Base-by-base conservation (phyloP, 2,329 filamentous ascomycete genomes). In the Aspergillus sp. region DNA sequence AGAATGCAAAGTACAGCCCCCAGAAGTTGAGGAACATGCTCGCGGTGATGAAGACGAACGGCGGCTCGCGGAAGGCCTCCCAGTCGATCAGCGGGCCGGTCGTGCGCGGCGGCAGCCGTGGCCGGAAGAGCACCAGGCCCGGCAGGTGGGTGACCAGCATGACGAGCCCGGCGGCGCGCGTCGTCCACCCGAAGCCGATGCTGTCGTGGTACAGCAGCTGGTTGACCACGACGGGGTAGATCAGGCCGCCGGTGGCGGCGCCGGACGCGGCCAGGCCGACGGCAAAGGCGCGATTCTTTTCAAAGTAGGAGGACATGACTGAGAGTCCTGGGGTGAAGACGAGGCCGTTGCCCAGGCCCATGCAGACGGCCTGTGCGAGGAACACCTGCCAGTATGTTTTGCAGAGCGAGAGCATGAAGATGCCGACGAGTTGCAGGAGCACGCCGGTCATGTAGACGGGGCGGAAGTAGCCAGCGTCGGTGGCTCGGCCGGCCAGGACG, bases 1-100 rank as follows among this genome's bases (percentile, higher is more conserved):
- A 85, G 60, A 83, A 84, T 4, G 77, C 77, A 51, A 84, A 80
- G 58, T 84, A 86, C 1, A 83, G 64, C 1, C 78, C 77, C 56
- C 76, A 71, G 62, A 82, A 82, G 51, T 64, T 65, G 49, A 76
- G 68, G 52, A 76, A 77, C 55, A 76, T 73, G 4, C 76, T 76
- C 2, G 74, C 47, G 1, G 75, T 68, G 56, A 80, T 80, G 9
- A 81, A 62, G 0, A 77, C 63, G 53, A 85, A 87, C 13, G 81
- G 73, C 0, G 71, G 58, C 61, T 87, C 84, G 38, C 65, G 74
- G 58, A 88, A 85, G 0, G 83, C 83, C 1, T 67, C 69, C 76
- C 75, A 78, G 46, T 87, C 84, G 4, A 86, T 69, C 4, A 84
- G 50, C 0, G 77, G 77, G 0, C 81, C 83, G 0, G 74, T 62